phyloP scores from a whole-genome alignment of 2,329 filamentous ascomycete genomes.

The Bertia moriformis region DNA sequence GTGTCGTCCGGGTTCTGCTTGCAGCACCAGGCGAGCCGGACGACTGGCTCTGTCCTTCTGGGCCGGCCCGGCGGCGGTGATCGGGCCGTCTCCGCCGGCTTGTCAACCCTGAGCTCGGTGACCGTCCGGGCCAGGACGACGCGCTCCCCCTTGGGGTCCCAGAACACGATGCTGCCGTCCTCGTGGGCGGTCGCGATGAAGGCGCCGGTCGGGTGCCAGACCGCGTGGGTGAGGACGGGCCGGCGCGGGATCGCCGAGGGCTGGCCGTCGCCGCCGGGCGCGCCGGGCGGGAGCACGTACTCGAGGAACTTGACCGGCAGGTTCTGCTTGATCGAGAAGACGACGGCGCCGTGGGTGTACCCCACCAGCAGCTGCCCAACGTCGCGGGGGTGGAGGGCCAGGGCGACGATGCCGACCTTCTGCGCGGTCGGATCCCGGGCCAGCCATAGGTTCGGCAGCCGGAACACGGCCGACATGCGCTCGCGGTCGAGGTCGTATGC shows the following conservation, averaged over 20 bases:
- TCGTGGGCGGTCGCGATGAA: conserved; percentile 79
- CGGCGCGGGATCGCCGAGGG: conserved; percentile 46
- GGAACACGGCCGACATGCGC: conserved; percentile 55
- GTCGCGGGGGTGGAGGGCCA: conserved; percentile 81
- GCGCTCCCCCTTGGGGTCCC: conserved; percentile 81
- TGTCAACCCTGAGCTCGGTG: conserved; percentile 58
- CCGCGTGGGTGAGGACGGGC: conserved; percentile 65
- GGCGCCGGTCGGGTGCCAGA: conserved; percentile 91
- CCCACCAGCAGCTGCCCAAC: conserved; percentile 81
- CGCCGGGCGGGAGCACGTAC: conserved; percentile 68
- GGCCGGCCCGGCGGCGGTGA: too few relatives aligned
- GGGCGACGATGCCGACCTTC: conserved; percentile 53
- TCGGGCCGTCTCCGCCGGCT: conserved; percentile 36
- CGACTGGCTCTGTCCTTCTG: conserved; percentile 58
- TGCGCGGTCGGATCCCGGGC: conserved; percentile 48
- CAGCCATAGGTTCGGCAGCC: conserved; percentile 76
- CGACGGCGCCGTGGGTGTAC: conserved; percentile 72
- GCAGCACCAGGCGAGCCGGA: conserved; percentile 78
- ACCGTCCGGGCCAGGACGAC: conserved; percentile 73
- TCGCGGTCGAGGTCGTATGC: conserved; percentile 88
- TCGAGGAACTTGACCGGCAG: conserved; percentile 64
- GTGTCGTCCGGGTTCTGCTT: conserved; percentile 91
- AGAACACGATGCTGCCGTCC: conserved; percentile 82
- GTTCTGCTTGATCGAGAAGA: conserved; percentile 92
- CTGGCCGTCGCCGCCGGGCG: conserved; percentile 65